Evolutionary conservation across 768 basidiomycete genomes (phyloP), one percentile per base, ranked within the genome.

Genomic region (Leccinum variicolor): DNA sequence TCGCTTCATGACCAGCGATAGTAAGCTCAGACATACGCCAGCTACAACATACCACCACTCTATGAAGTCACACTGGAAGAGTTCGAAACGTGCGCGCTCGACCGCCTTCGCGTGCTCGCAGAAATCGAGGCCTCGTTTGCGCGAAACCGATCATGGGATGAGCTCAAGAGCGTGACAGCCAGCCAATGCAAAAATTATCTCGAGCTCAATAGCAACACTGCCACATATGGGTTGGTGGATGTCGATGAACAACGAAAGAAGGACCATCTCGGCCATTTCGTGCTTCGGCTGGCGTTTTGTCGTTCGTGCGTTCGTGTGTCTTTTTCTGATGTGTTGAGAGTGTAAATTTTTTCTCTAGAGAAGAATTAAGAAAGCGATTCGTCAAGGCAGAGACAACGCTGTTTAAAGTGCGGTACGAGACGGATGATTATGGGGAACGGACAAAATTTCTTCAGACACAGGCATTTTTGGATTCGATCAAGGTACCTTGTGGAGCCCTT

Each of bases 51-150:
- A 17, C 92, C 95, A 21, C 97, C 97, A 19, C 72, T 81, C 15
- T 87, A 86, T 55, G 94, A 98, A 66, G 87, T 98, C 19, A 94
- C 94, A 1, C 78, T 98, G 17, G 97, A 98, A 70, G 91, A 98
- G 61, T 99, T 99, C 64, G 97, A 99, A 70, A 86, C 81, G 3
- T 91, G 82, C 68, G 97, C 97, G 1, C 79, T 99, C 21, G 86
- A 96, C 63, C 79, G 97, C 36, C 80, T 99, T 31, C 85, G 92
- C 26, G 80, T 97, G 17, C 81, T 97, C 17, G 89, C 90, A 15
- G 93, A 95, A 69, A 95, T 97, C 55, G 94, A 96, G 67, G 87
- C 94, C 2, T 93, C 90, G 4, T 83, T 85, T 59, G 90, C 87
- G 10, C 88, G 94, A 33, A 93, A 94, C 67, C 77, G 91, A 43